Conservation (phyloP, 257 asterid species). For the Forsythia viridissima region DNA sequence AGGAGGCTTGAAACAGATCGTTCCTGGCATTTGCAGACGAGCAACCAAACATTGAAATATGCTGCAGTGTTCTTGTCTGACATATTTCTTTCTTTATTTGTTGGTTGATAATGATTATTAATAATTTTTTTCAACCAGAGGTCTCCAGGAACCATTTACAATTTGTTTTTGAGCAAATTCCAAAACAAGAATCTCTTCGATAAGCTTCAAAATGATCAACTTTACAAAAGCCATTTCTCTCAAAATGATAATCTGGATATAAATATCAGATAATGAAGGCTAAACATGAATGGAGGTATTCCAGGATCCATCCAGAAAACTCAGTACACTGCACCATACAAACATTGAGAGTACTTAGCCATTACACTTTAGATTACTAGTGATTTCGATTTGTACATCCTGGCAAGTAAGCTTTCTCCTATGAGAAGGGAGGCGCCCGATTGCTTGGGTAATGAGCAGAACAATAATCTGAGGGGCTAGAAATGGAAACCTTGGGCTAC, state of each 20-base stretch:
- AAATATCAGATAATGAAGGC: not conserved
- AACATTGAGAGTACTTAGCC: not conserved
- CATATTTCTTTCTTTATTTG: too few relatives aligned
- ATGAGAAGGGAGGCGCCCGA: slow-evolving; percentile 10
- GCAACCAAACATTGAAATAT: not conserved
- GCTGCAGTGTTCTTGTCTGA: too few relatives aligned
- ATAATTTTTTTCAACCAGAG: not conserved
- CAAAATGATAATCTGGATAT: not conserved
- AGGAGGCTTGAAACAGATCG: not conserved
- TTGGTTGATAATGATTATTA: too few relatives aligned
- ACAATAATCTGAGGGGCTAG: not conserved
- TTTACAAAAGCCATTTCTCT: not conserved
- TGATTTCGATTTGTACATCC: slow-evolving; percentile 27
- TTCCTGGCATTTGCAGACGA: not conserved
- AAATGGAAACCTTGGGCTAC: not conserved
- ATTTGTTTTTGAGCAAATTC: not conserved
- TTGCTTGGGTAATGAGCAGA: not conserved
- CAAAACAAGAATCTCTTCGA: not conserved
- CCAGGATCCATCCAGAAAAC: not conserved
- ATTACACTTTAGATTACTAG: not conserved
- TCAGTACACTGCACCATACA: not conserved
- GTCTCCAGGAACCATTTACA: not conserved
- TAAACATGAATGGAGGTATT: not conserved
- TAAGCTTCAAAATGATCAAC: not conserved
- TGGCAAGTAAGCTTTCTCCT: slow-evolving; percentile 2